Evolutionary conservation across 176 grass and related monocot species (phyloP).

Genomic region (Pontederia paniculata): DNA sequence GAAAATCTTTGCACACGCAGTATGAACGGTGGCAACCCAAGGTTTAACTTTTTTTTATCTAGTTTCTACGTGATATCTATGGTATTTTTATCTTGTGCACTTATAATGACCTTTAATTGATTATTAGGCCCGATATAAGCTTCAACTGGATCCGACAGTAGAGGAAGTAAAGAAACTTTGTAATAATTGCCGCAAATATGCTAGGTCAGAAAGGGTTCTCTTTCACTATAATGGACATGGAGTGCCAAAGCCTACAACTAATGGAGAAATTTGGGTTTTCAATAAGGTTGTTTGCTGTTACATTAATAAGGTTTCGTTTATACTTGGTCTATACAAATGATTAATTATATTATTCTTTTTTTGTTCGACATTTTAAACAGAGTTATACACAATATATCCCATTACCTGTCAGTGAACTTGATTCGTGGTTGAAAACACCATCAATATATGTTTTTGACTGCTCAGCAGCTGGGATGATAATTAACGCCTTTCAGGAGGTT

Average conservation of each 20-base stretch:
- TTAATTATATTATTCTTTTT: constrained; percentile 1
- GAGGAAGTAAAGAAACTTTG: constrained; percentile 99
- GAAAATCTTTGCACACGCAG: constrained; percentile 88
- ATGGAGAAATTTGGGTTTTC: constrained; percentile 99
- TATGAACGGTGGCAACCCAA: constrained; percentile 96
- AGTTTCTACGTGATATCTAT: background rate
- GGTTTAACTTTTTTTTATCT: constrained; percentile 22
- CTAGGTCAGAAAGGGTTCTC: constrained; percentile 94
- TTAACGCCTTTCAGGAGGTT: constrained; percentile 89
- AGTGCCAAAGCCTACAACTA: constrained; percentile 87
- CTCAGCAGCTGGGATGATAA: constrained; percentile 78
- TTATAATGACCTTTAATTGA: background rate
- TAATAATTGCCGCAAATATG: constrained; percentile 89
- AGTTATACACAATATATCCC: constrained; percentile 99
- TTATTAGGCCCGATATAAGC: constrained; percentile 74
- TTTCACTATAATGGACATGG: constrained; percentile 99
- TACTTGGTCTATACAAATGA: constrained; percentile 4
- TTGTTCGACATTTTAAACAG: constrained; percentile 27
- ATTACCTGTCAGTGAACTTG: constrained; percentile 79
- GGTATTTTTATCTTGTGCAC: background rate
- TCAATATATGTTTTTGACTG: constrained; percentile 99
- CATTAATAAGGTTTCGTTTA: background rate
- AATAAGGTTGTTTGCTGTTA: constrained; percentile 52
- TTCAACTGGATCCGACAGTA: constrained; percentile 84
- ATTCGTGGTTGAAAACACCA: constrained; percentile 94